Percentiles rank a stretch among this genome's conserved stretches.
These are phyloP conservation scores for Candida quercuum DNA, from an alignment of 805 yeast genomes.

Conservation along the genomic window DNA sequence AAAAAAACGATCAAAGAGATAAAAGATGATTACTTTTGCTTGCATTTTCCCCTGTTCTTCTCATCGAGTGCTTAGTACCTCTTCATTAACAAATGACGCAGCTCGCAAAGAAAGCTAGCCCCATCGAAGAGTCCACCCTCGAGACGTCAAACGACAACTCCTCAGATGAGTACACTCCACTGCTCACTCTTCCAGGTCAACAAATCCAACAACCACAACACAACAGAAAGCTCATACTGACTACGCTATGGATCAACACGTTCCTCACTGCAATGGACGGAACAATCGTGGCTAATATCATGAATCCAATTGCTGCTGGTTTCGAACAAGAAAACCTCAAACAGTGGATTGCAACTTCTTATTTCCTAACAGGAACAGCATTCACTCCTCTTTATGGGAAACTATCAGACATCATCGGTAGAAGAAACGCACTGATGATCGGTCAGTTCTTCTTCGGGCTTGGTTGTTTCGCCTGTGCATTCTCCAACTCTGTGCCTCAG, in stretches of 20 bases:
- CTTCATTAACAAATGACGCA: no score
- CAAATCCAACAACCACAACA: background rate
- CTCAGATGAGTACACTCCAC: no score
- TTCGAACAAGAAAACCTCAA: constrained; percentile 42
- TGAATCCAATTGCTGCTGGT: constrained; percentile 52
- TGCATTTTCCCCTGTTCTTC: no score
- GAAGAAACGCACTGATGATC: constrained; percentile 36
- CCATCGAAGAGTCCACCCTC: no score
- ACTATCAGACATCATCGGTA: constrained; percentile 56
- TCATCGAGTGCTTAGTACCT: no score
- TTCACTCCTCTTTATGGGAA: constrained; percentile 70
- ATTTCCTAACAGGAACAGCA: constrained; percentile 59
- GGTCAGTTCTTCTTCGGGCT: constrained; percentile 39
- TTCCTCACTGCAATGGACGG: constrained; percentile 52
- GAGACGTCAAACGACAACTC: no score
- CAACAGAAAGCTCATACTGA: background rate
- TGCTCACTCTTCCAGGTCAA: no score
- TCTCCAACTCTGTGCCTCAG: constrained; percentile 33
- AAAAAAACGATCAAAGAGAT: no score
- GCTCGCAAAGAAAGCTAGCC: no score
- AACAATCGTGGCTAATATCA: constrained; percentile 52
- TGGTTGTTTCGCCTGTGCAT: constrained; percentile 37
- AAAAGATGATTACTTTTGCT: no score
- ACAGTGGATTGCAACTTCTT: constrained; percentile 67
- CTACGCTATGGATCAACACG: constrained; percentile 32